Evolutionary conservation across 148 eudicot genomes (phyloP).

Genomic region (Cornus controversa): DNA sequence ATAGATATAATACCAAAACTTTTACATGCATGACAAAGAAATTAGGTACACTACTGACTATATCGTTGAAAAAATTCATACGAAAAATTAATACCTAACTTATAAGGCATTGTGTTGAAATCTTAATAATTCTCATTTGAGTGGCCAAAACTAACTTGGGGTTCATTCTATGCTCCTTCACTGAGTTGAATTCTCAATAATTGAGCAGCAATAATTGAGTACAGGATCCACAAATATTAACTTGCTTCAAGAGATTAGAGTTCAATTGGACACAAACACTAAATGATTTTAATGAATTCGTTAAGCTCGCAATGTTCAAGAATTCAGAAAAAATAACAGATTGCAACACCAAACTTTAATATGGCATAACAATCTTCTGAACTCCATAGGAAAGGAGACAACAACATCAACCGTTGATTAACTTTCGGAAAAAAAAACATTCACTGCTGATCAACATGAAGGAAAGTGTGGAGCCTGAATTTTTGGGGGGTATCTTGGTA

Average conservation of each 20-base stretch:
- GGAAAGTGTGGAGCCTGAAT: no score
- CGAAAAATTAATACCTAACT: background rate
- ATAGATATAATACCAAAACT: background rate
- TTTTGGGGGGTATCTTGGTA: no score
- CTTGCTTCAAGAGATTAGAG: background rate
- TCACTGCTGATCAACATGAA: no score
- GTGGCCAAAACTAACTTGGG: background rate
- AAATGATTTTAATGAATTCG: background rate
- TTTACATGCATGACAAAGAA: background rate
- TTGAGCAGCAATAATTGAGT: background rate
- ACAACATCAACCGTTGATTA: background rate
- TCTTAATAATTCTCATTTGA: background rate
- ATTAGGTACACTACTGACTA: background rate
- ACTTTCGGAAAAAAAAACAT: no score
- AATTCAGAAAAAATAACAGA: background rate
- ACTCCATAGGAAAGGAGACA: background rate
- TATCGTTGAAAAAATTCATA: background rate
- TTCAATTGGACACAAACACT: background rate
- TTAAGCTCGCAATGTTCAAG: background rate
- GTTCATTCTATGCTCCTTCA: no score
- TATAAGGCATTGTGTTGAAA: background rate
- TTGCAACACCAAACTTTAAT: background rate
- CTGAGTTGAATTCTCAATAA: no score
- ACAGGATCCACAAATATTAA: background rate
- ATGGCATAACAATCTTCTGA: background rate